Evolutionary conservation across 148 eudicot genomes (phyloP), one percentile per base, ranked within the genome.

Genomic region (Linanthus parryae): DNA sequence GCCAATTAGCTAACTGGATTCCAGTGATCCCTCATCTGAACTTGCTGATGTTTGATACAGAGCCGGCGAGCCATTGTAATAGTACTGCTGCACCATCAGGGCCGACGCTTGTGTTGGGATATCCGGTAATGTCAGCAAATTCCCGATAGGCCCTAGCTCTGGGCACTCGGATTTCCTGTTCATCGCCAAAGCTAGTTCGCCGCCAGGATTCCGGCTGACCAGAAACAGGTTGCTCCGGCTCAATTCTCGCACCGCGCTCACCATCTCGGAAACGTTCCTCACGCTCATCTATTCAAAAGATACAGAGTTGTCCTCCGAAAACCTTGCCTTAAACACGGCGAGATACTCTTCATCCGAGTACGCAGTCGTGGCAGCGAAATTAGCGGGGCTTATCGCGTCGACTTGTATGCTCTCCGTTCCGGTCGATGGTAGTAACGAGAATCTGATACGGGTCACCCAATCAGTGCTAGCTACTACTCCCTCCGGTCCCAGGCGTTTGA

Each of bases 161-260:
- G 82, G 84, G 59, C 74, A 69, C 7, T 77, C 95, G 3, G 44
- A 54, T 26, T 64, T 75, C 4, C 24, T 44, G 23, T 57, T 56
- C 18, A 69, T 31, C 19, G 62, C 60, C 16, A 59, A 52, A 10
- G 66, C 88, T 20, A 68, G 57, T 49, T 65, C 56, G 21, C 94
- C 85, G 61, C 68, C 77, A 0, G 94, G 81, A 45, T 72, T 68
- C 49, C 85, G 44, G 7, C 96, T 94, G 2, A 88, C 86, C 34
- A 88, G 12, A 47, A 76, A 66, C 76, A 88, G 34, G 44, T 78
- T 76, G 52, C 85, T 64, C 6, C 67, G 65, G 18, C 44, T 44
- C 24, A 67, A 72, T 29, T 57, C 79, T 1, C 53, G 49, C 0
- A 84, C 59, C 0, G 25, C 63, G 2, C 60, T 73, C 0, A 68